Percentiles rank a stretch among this genome's conserved stretches.
phyloP scores from a whole-genome alignment of 1,284 basidiomycete species.

The Porogramme epimiltina region DNA sequence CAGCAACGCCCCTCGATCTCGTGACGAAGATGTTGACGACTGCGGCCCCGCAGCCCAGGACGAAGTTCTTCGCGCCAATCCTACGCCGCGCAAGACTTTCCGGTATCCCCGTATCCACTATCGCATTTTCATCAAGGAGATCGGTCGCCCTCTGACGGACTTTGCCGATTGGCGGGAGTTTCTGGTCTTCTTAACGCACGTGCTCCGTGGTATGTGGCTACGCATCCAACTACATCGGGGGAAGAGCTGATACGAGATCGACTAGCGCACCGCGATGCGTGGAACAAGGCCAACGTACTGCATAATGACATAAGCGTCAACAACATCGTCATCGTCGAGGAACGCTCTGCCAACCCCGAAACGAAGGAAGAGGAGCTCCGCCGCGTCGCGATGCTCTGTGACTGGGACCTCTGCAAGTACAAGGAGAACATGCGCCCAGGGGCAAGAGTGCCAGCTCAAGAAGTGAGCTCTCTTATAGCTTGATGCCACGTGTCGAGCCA shows the following conservation, averaged over 20 bases:
- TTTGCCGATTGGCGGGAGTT: conserved; percentile 1
- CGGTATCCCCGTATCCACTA: background rate
- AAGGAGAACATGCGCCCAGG: background rate
- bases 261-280: conserved; percentile 1
- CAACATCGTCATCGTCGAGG: conserved; percentile 10
- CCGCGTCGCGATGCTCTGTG: background rate
- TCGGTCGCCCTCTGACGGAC: background rate
- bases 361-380: background rate
- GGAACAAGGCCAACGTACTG: background rate
- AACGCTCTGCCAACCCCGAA: background rate
- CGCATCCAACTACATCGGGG: too few species aligned
- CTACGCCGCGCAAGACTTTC: too few species aligned
- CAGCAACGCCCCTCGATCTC: too few species aligned
- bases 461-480: background rate
- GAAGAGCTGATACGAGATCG: too few species aligned
- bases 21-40: too few species aligned
- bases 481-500: too few species aligned
- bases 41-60: too few species aligned
- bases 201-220: background rate
- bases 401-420: conserved; percentile 9
- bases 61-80: too few species aligned
- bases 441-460: background rate
- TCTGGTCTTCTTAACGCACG: background rate
- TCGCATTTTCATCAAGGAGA: conserved; percentile 1
- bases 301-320: conserved; percentile 13